Evolutionary conservation across 495 filamentous ascomycete genomes (phyloP).

Genomic region (Ramalina peruviana): DNA sequence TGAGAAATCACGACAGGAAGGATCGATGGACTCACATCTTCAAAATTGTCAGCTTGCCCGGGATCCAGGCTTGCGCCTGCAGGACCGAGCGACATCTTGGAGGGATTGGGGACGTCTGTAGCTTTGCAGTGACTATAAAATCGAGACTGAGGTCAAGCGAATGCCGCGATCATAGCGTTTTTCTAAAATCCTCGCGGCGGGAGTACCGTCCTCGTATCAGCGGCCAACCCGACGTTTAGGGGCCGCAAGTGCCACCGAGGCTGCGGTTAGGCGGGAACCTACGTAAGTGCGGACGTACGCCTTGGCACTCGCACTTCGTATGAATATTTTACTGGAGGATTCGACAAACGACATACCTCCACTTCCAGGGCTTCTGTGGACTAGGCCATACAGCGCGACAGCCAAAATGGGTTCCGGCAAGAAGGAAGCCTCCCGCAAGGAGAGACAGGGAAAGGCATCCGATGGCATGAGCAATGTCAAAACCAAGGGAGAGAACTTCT

Average conservation of each 20-base stretch:
- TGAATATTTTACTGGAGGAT: background rate
- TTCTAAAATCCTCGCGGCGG: too few species aligned
- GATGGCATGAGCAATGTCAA: constrained; percentile 86
- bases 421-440: constrained; percentile 74
- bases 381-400: background rate
- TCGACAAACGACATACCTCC: background rate
- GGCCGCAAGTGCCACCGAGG: too few species aligned
- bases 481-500: constrained; percentile 93
- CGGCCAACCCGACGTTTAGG: too few species aligned
- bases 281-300: too few species aligned
- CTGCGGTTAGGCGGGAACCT: too few species aligned
- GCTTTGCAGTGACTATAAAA: too few species aligned
- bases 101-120: too few species aligned
- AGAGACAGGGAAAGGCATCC: constrained; percentile 63
- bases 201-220: too few species aligned
- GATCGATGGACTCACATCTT: constrained; percentile 44
- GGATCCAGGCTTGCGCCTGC: constrained; percentile 40
- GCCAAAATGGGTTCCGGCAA: constrained; percentile 80
- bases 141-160: too few species aligned
- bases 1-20: background rate
- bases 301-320: background rate
- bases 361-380: background rate
- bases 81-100: constrained; percentile 31
- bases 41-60: constrained; percentile 60
- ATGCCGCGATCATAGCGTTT: too few species aligned